Conservation (phyloP, 176 grass and related monocot genomes). For the Urochloa ruziziensis region DNA sequence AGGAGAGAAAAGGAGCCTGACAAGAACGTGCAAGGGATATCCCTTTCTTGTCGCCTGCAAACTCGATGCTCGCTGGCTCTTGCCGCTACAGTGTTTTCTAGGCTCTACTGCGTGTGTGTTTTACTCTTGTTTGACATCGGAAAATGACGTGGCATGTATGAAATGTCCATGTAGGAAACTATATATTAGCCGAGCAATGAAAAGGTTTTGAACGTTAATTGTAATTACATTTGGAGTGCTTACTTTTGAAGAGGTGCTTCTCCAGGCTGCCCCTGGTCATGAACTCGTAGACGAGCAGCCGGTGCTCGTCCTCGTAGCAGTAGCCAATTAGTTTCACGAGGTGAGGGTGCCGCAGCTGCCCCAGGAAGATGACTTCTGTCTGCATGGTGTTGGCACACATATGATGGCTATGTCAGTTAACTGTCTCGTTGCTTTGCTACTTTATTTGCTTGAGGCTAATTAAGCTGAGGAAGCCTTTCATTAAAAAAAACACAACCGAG, state of each 20-base stretch:
- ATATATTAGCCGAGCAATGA: not conserved
- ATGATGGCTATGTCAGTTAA: not conserved
- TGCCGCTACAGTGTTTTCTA: not conserved
- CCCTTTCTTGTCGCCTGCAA: conserved; percentile 39
- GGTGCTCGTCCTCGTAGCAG: conserved; percentile 69
- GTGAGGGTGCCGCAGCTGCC: conserved; percentile 64
- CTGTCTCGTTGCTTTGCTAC: too few species aligned
- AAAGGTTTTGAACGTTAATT: not conserved
- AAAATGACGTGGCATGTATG: not conserved
- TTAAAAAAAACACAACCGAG: too few species aligned
- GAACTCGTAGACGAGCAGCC: conserved; percentile 77
- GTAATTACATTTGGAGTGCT: not conserved
- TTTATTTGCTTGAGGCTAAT: too few species aligned
- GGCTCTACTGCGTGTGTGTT: not conserved
- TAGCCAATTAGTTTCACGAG: conserved; percentile 80
- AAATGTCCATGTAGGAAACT: not conserved
- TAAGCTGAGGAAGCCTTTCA: not conserved
- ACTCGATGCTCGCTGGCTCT: not conserved
- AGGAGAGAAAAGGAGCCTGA: conserved; percentile 1
- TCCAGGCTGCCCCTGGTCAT: conserved; percentile 72
- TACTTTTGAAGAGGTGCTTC: conserved; percentile 86
- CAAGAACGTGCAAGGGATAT: conserved; percentile 26
- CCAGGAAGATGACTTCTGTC: conserved; percentile 60
- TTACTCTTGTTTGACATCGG: not conserved
- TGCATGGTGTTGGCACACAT: not conserved